A percentile compares a stretch with the other conserved stretches of the same genome.
These are phyloP conservation scores for Scedosporium dehoogii DNA, from an alignment of 2,329 filamentous ascomycete genomes.

Conservation along the genomic window DNA sequence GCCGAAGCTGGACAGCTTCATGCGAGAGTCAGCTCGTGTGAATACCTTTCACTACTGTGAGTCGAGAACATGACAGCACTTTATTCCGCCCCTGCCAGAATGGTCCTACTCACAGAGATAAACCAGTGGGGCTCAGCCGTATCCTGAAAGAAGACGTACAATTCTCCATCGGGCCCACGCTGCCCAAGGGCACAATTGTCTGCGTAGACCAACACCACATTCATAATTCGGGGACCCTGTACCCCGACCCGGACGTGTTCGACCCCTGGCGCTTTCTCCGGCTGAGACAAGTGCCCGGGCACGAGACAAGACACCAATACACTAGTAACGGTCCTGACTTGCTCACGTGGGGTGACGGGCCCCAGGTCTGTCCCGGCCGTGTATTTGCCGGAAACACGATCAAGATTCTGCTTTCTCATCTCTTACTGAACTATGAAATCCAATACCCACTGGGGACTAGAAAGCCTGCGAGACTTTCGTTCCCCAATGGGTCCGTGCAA, in stretches of 20 bases:
- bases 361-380: slow-evolving; percentile 16
- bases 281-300: slow-evolving; percentile 10
- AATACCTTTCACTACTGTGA: slow-evolving; percentile 3
- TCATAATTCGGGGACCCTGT: slow-evolving; percentile 11
- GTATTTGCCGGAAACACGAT: slow-evolving; percentile 15
- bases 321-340: slow-evolving; percentile 11
- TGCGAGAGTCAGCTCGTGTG: slow-evolving; percentile 13
- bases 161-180: slow-evolving; percentile 13
- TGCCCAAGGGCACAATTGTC: slow-evolving; percentile 14
- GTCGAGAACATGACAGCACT: background rate
- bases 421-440: slow-evolving; percentile 16
- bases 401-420: slow-evolving; percentile 15
- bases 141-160: slow-evolving; percentile 11
- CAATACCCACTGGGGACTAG: slow-evolving; percentile 1
- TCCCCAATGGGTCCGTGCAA: slow-evolving; percentile 15
- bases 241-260: slow-evolving; percentile 13
- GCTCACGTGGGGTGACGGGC: slow-evolving; percentile 16
- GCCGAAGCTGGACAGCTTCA: slow-evolving; percentile 15
- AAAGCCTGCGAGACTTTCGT: slow-evolving; percentile 6
- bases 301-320: slow-evolving; percentile 13
- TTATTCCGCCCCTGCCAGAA: background rate
- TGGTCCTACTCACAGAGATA: background rate
- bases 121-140: slow-evolving; percentile 12
- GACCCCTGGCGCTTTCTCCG: slow-evolving; percentile 13
- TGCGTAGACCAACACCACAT: slow-evolving; percentile 14